phyloP scores from a whole-genome alignment of 805 yeast species.

The Candida coquimbonensis region DNA sequence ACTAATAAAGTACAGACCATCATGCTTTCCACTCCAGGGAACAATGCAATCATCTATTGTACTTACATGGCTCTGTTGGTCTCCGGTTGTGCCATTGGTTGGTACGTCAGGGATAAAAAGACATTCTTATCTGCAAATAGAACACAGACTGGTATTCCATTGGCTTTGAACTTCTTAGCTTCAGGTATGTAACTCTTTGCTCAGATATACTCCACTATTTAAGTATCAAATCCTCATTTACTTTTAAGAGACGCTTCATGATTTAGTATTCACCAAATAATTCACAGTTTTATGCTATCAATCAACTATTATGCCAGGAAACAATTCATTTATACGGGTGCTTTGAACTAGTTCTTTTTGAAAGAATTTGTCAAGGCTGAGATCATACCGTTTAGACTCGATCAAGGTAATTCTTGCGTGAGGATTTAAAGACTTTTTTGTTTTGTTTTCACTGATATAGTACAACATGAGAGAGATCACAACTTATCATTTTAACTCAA shows the following conservation, averaged over 20 bases:
- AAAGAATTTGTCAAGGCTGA: slow-evolving; percentile 38
- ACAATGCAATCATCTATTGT: slow-evolving; percentile 59
- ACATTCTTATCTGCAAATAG: slow-evolving; percentile 74
- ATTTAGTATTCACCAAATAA: not conserved
- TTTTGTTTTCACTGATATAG: slow-evolving; percentile 10
- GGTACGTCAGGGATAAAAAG: slow-evolving; percentile 40
- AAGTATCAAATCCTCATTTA: not conserved
- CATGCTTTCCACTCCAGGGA: slow-evolving; percentile 41
- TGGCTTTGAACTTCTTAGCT: slow-evolving; percentile 85
- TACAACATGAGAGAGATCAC: not conserved
- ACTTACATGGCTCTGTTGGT: slow-evolving; percentile 50
- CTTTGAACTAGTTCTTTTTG: not conserved
- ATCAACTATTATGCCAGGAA: slow-evolving; percentile 4
- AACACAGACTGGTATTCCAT: slow-evolving; percentile 70
- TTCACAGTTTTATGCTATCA: not conserved
- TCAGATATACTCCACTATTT: not conserved
- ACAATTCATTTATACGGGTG: slow-evolving; percentile 15
- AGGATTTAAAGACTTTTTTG: slow-evolving; percentile 33
- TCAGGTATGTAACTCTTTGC: slow-evolving; percentile 55
- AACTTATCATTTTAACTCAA: no score
- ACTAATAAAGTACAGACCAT: not conserved
- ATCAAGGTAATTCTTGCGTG: slow-evolving; percentile 81
- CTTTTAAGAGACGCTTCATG: not conserved
- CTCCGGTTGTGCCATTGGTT: slow-evolving; percentile 55
- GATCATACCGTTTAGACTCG: slow-evolving; percentile 73